A percentile compares a stretch with the other conserved stretches of the same genome.
These are phyloP conservation scores for Blastomyces parvus DNA, from an alignment of 2,329 filamentous ascomycete species.

Conservation along the genomic window DNA sequence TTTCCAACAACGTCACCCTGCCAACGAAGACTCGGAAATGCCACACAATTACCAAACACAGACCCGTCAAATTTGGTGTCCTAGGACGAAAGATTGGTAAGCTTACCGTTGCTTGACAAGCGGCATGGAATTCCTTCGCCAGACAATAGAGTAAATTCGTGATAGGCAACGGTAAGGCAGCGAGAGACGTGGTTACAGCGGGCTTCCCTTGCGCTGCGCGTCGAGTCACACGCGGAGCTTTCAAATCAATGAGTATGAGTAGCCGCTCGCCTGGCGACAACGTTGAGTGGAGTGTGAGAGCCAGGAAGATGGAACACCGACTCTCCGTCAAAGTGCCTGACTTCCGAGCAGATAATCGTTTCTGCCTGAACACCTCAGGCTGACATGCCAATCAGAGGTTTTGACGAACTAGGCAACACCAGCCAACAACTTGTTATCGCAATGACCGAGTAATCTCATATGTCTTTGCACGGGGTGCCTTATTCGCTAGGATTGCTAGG, in stretches of 20 bases:
- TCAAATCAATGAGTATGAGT: background rate
- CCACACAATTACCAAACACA: background rate
- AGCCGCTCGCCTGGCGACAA: background rate
- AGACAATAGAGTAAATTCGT: background rate
- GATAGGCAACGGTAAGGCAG: background rate
- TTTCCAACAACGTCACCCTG: background rate
- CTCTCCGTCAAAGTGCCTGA: background rate
- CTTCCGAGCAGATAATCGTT: background rate
- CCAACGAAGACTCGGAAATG: background rate
- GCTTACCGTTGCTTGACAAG: background rate
- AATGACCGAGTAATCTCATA: background rate
- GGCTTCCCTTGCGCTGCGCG: background rate
- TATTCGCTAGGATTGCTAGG: background rate
- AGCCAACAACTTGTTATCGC: background rate
- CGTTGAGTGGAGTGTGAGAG: background rate
- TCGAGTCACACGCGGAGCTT: background rate
- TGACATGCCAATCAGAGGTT: background rate
- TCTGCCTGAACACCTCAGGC: constrained; percentile 2
- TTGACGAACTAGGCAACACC: background rate
- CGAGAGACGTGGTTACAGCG: background rate
- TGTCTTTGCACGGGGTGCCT: background rate
- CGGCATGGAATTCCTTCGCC: background rate
- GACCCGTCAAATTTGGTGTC: background rate
- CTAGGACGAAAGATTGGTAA: background rate
- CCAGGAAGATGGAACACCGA: background rate